These are phyloP conservation scores for Globisporangium rhizosaccharum DNA, from an alignment of 352 stramenopile genomes.

Conservation along the genomic window DNA sequence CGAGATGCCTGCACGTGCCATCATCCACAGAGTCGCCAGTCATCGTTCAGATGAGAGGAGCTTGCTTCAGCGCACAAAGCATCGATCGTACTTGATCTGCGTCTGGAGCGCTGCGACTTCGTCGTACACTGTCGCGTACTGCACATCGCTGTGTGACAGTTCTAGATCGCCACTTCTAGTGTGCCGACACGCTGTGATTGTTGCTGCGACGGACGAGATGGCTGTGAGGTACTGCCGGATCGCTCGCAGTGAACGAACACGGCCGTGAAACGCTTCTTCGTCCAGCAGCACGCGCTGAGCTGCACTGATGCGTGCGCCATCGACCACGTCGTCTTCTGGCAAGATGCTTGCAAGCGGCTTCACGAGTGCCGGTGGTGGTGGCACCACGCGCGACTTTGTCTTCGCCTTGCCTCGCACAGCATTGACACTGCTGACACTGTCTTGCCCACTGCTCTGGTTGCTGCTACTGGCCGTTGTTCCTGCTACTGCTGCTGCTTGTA, in stretches of 20 bases:
- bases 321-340: conserved; percentile 37
- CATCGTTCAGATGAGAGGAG: not conserved
- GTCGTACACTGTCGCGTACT: conserved; percentile 19
- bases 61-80: not conserved
- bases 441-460: not conserved
- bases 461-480: not conserved
- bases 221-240: conserved; percentile 7
- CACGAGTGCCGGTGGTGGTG: conserved; percentile 22
- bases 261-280: conserved; percentile 48
- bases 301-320: conserved; percentile 26
- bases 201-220: not conserved
- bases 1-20: not conserved
- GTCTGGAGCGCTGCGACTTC: conserved; percentile 18
- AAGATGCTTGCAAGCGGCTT: conserved; percentile 45
- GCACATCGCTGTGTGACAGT: not conserved
- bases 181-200: not conserved
- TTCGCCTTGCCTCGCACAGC: not conserved
- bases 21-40: not conserved
- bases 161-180: not conserved
- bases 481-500: conserved; percentile 2
- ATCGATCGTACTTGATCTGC: conserved; percentile 18
- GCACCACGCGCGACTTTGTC: conserved; percentile 4
- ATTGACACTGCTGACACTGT: not conserved
- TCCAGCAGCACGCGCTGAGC: conserved; percentile 31
- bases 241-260: conserved; percentile 12